Evolutionary conservation across 1,139 yeast genomes (phyloP).

Genomic region (Pichia kudriavzevii): DNA sequence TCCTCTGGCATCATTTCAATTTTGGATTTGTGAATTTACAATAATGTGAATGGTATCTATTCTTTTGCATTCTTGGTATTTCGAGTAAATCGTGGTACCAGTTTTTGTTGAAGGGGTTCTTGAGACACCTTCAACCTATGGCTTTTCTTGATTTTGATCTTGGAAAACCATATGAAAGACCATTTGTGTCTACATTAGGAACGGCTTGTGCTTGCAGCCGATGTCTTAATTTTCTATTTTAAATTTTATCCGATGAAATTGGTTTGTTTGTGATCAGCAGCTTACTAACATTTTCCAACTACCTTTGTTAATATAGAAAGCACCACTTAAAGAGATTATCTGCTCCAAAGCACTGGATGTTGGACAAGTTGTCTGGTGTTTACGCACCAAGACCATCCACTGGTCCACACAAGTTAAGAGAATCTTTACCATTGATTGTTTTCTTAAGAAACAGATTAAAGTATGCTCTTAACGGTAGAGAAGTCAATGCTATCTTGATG

Average conservation of each 20-base stretch:
- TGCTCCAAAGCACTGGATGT: slow-evolving; percentile 99
- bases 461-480: slow-evolving; percentile 99
- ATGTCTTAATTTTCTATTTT: background rate
- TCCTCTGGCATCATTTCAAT: too few relatives aligned
- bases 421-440: slow-evolving; percentile 95
- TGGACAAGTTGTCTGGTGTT: slow-evolving; percentile 99
- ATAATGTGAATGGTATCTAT: slow-evolving; percentile 10
- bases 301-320: slow-evolving; percentile 37
- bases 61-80: slow-evolving; percentile 1
- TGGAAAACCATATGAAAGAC: slow-evolving; percentile 15
- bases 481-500: slow-evolving; percentile 98
- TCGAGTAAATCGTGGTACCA: too few relatives aligned
- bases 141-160: background rate
- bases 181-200: slow-evolving; percentile 4
- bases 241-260: background rate
- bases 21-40: too few relatives aligned
- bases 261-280: slow-evolving; percentile 3
- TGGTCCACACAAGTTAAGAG: slow-evolving; percentile 99
- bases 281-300: background rate
- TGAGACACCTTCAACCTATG: slow-evolving; percentile 13
- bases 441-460: slow-evolving; percentile 99
- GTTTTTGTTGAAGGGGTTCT: slow-evolving; percentile 8
- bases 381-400: slow-evolving; percentile 99
- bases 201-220: too few relatives aligned
- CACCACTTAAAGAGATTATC: slow-evolving; percentile 97